A percentile compares a stretch with the other conserved stretches of the same genome.
phyloP scores from a whole-genome alignment of 139 green algal genomes.

The Closterium sp. region DNA sequence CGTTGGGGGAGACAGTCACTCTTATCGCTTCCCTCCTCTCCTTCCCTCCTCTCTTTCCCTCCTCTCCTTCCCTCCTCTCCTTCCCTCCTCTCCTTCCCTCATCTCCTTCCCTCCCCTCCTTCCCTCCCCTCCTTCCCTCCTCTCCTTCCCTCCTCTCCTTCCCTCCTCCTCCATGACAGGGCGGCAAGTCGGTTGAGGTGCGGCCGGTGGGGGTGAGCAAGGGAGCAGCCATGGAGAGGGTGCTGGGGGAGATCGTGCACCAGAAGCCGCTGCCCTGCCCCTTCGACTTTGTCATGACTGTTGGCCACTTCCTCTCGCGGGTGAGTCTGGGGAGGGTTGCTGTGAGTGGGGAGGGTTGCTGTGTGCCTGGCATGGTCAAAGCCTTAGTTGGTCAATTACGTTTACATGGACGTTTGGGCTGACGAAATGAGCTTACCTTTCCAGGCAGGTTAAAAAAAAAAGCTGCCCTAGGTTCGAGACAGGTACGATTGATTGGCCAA shows the following conservation, averaged over 20 bases:
- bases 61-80: too few relatives aligned
- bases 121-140: background rate
- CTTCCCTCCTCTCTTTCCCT: too few relatives aligned
- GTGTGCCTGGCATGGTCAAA: too few relatives aligned
- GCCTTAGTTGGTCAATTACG: background rate
- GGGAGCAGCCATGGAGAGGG: slow-evolving; percentile 78
- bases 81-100: too few relatives aligned
- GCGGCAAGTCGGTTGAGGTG: slow-evolving; percentile 75
- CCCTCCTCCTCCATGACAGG: slow-evolving; percentile 49
- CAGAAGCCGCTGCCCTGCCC: slow-evolving; percentile 50
- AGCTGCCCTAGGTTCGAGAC: too few relatives aligned
- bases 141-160: background rate
- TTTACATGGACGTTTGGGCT: too few relatives aligned
- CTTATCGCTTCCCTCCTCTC: too few relatives aligned
- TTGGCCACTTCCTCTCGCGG: slow-evolving; percentile 83
- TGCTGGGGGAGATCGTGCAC: slow-evolving; percentile 65
- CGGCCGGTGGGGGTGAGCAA: slow-evolving; percentile 94
- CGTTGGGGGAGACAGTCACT: too few relatives aligned
- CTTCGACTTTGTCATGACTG: slow-evolving; percentile 61
- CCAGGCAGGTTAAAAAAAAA: too few relatives aligned
- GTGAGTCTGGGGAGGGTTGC: slow-evolving; percentile 18
- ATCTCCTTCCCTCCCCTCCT: too few relatives aligned
- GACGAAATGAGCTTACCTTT: too few relatives aligned
- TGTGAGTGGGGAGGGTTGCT: background rate
- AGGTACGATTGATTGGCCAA: too few relatives aligned